Evolutionary conservation across 2,329 filamentous ascomycete species (phyloP), one percentile per base, ranked within the genome.

Genomic region (Calonectria fujianensis): DNA sequence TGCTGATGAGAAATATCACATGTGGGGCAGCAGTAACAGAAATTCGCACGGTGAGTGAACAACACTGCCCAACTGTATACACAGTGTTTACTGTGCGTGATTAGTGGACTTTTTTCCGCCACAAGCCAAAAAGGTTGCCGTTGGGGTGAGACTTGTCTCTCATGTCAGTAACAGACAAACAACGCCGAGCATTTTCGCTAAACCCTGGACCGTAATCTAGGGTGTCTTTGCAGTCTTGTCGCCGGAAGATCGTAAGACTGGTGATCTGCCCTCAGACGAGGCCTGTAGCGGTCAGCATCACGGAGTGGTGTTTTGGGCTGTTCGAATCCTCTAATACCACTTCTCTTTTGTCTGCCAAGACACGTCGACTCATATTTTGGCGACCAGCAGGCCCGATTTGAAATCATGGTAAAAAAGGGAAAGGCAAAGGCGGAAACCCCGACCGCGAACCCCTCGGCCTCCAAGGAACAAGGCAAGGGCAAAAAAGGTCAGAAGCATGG

Each of bases 381-480:
- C 63, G 72, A 67, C 45, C 64, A 75, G 64, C n/a, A 45, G 18
- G n/a, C 52, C 59, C 50, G 32, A 70, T 27, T 37, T 35, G 51
- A 72, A 74, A 69, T 64, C 69, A 90, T 90, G 89, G 87, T 85
- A 41, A 90, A 90, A 80, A 90, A 90, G 81, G 88, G 87, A 39
- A 91, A 91, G 78, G 88, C 85, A 51, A 90, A 90, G 84, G 86
- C 84, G 73, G 81, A 85, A 63, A 80, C 86, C 65, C 82, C 86
- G 64, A 81, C 84, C 48, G 82, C 85, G 8, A 72, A 80, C 65
- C 74, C 83, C 63, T 76, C 83, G 32, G 73, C 82, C 18, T 74
- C 83, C n/a, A 91, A 91, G 79, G 89, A 85, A 10, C 79, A 80
- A 32, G 78, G 71, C 32, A 89, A 89, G 75, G 82, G 84, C 9